A percentile compares a stretch with the other conserved stretches of the same genome.
Evolutionary conservation across 208 protist species (phyloP).

Genomic region (Leishmania aethiopica): DNA sequence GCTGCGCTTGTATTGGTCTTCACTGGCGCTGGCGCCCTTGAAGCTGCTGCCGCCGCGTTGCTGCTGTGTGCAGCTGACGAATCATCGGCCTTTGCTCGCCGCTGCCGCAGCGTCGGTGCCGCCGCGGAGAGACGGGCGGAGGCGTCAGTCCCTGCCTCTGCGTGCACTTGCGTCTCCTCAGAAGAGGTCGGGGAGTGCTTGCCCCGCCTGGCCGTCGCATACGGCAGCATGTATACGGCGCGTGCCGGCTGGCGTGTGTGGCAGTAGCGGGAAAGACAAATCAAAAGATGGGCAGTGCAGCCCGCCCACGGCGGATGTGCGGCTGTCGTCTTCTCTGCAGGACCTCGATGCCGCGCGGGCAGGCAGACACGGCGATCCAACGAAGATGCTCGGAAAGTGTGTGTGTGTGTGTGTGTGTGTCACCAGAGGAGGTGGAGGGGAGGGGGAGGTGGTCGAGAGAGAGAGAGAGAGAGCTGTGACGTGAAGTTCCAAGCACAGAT

Average conservation of each 20-base stretch:
- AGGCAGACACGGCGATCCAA: neutral
- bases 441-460: neutral
- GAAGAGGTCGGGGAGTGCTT: neutral
- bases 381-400: neutral
- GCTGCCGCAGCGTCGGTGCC: neutral
- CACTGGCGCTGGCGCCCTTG: neutral
- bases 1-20: neutral
- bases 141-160: neutral
- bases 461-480: neutral
- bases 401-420: neutral
- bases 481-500: neutral
- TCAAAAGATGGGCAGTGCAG: neutral
- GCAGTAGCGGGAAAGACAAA: neutral
- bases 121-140: neutral
- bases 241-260: neutral
- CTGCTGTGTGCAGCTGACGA: neutral
- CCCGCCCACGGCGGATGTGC: neutral
- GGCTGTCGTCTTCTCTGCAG: neutral
- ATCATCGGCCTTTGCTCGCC: constrained; percentile 2
- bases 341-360: no score
- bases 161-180: neutral
- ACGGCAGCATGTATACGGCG: neutral
- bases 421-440: neutral
- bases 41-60: neutral
- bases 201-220: neutral